Percentiles rank a stretch among this genome's conserved stretches.
phyloP scores from a whole-genome alignment of 1,284 basidiomycete species.

The Gomphus bonarii region DNA sequence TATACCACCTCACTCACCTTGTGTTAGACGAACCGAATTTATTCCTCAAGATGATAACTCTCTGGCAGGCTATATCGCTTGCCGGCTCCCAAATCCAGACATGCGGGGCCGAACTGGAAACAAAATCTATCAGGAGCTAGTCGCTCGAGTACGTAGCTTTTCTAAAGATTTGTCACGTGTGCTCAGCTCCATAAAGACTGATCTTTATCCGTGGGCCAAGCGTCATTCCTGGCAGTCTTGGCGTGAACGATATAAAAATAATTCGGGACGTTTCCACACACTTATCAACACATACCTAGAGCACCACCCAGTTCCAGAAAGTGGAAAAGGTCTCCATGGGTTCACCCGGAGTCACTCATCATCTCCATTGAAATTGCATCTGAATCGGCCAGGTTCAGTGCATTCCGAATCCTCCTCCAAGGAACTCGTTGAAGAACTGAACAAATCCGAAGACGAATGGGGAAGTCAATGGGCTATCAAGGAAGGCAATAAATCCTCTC shows the following conservation, averaged over 20 bases:
- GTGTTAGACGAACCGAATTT: slow-evolving; percentile 57
- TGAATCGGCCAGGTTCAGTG: background rate
- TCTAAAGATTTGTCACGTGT: background rate
- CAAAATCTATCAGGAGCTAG: slow-evolving; percentile 58
- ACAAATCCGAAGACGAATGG: slow-evolving; percentile 32
- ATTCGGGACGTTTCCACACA: slow-evolving; percentile 50
- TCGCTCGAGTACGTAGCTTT: slow-evolving; percentile 35
- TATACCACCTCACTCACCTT: background rate
- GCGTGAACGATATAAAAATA: slow-evolving; percentile 79
- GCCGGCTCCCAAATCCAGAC: slow-evolving; percentile 69
- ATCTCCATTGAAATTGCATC: background rate
- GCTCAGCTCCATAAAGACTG: background rate
- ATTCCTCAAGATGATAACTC: slow-evolving; percentile 61
- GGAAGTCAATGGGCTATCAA: slow-evolving; percentile 49
- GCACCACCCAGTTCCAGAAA: slow-evolving; percentile 41
- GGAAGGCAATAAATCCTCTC: slow-evolving; percentile 49
- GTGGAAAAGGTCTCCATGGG: slow-evolving; percentile 68
- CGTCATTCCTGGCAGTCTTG: slow-evolving; percentile 84
- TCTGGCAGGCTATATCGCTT: slow-evolving; percentile 65
- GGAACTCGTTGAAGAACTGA: background rate
- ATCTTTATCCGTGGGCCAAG: slow-evolving; percentile 53
- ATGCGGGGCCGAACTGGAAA: slow-evolving; percentile 71
- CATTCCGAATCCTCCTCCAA: background rate
- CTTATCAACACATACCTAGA: slow-evolving; percentile 35
- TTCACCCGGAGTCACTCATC: slow-evolving; percentile 43